phyloP scores from a whole-genome alignment of 805 yeast species.

The Metschnikowia gelsemii region DNA sequence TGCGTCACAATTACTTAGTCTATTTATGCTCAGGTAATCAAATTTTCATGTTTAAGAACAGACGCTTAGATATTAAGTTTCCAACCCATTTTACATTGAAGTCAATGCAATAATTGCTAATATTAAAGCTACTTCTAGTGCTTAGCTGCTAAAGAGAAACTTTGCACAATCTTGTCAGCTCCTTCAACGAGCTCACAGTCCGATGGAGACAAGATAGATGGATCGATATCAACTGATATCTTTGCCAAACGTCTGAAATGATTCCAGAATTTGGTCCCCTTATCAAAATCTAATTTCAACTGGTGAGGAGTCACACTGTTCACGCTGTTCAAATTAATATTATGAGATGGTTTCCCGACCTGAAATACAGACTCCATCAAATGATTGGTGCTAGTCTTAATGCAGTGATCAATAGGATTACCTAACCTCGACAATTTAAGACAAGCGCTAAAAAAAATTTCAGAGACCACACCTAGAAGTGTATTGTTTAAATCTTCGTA shows the following conservation, averaged over 20 bases:
- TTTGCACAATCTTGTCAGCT: slow-evolving; percentile 25
- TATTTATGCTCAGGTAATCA: too few relatives aligned
- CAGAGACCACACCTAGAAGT: slow-evolving; percentile 58
- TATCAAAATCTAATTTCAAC: slow-evolving; percentile 30
- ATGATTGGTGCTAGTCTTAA: slow-evolving; percentile 30
- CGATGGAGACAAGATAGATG: slow-evolving; percentile 25
- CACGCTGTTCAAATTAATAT: slow-evolving; percentile 42
- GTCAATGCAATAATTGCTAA: too few relatives aligned
- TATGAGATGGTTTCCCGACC: slow-evolving; percentile 37
- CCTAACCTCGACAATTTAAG: slow-evolving; percentile 29
- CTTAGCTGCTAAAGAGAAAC: slow-evolving; percentile 1
- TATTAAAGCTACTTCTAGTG: not conserved
- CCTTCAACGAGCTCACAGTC: slow-evolving; percentile 25
- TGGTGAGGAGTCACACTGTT: slow-evolving; percentile 38
- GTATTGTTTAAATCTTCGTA: slow-evolving; percentile 55
- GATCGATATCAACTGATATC: slow-evolving; percentile 29
- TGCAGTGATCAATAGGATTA: slow-evolving; percentile 27
- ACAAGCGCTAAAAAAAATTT: slow-evolving; percentile 50
- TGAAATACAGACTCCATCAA: slow-evolving; percentile 39
- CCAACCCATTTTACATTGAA: too few relatives aligned
- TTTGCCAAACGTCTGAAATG: slow-evolving; percentile 30
- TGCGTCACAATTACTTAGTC: too few relatives aligned
- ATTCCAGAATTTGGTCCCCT: slow-evolving; percentile 38
- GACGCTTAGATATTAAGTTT: too few relatives aligned
- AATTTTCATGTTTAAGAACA: not conserved